Base-by-base conservation (phyloP, 768 basidiomycete species). In the Mycena alexandri region DNA sequence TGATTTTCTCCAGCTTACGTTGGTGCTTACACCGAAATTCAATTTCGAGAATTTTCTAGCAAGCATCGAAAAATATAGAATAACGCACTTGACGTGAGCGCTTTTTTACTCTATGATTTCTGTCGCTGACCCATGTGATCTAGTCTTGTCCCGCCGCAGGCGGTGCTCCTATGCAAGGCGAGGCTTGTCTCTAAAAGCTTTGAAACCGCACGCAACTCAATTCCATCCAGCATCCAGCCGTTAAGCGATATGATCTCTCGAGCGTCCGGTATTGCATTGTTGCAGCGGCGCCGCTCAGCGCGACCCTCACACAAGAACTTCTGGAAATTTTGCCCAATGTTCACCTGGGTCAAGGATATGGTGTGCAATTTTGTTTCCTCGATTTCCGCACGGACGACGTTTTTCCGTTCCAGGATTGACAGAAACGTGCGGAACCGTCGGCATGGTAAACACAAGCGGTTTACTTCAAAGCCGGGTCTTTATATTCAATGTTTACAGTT, bases 11-110 rank as follows among this genome's bases (percentile, higher is more conserved):
- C 63, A 84, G 80, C 71, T 79, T 2, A 74, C 82, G 1, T 46
- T 86, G 52, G 83, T 86, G 22, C 77, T 85, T 17, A 72, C 84
- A 3, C 80, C 82, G n/a, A 85, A 80, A 65, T 87, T 87, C 70
- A 79, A 73, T 69, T 85, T 84, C 64, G 29, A 73, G 54, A 72
- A 79, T 21, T 79, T 83, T 48, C 73, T 86, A 53, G 71, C 75
- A 65, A 85, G 82, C 68, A 79, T 86, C 29, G 70, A 75, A 50
- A 77, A 76, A 25, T 79, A 85, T 72, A 76, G 76, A 63, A 81
- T 85, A 63, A 80, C 74, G 5, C 75, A 83, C 46, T 70, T 81
- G 25, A 74, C 74, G 73, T 75, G 71, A 38, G 38, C 38, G 14
- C 38, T 38, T 71, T 29, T 29, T 3, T 29, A 29, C 6, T 29